Conservation (phyloP, 1,284 basidiomycete species). For the Apiotrichum montevideense region DNA sequence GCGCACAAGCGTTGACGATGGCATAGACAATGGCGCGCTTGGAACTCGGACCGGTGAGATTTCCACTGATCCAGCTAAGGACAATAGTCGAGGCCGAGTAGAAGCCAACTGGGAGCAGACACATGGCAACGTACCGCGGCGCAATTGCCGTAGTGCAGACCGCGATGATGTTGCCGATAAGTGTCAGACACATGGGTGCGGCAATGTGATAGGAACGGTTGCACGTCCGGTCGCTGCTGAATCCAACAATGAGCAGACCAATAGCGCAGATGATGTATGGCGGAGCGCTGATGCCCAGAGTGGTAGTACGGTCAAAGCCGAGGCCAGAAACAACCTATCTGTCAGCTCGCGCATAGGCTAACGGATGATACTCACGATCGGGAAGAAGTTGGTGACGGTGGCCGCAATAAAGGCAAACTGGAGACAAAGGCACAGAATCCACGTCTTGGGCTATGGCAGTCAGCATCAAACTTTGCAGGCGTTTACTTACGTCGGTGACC, state of each 20-base stretch:
- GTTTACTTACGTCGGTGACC: constrained; percentile 18
- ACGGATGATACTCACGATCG: constrained; percentile 18
- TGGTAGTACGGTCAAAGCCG: constrained; percentile 41
- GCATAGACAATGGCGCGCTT: constrained; percentile 30
- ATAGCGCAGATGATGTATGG: constrained; percentile 40
- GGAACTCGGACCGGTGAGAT: constrained; percentile 29
- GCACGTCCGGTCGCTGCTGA: constrained; percentile 38
- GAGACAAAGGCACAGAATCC: constrained; percentile 25
- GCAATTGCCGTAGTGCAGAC: constrained; percentile 46
- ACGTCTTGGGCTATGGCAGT: constrained; percentile 34
- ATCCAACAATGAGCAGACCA: constrained; percentile 35
- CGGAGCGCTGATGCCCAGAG: constrained; percentile 42
- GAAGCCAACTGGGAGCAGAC: constrained; percentile 14
- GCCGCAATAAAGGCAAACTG: constrained; percentile 30
- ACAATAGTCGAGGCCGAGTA: constrained; percentile 32
- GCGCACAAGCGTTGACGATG: constrained; percentile 29
- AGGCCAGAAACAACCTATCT: constrained; percentile 22
- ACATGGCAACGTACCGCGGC: constrained; percentile 42
- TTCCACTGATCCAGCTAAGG: constrained; percentile 24
- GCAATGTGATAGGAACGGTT: constrained; percentile 24
- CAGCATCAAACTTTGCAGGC: neutral
- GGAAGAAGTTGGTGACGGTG: constrained; percentile 44
- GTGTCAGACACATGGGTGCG: constrained; percentile 48
- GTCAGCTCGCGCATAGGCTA: too few relatives aligned
- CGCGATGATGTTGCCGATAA: constrained; percentile 68